Evolutionary conservation across 345 rosid species (phyloP).

Genomic region (Hibiscus mutabilis): DNA sequence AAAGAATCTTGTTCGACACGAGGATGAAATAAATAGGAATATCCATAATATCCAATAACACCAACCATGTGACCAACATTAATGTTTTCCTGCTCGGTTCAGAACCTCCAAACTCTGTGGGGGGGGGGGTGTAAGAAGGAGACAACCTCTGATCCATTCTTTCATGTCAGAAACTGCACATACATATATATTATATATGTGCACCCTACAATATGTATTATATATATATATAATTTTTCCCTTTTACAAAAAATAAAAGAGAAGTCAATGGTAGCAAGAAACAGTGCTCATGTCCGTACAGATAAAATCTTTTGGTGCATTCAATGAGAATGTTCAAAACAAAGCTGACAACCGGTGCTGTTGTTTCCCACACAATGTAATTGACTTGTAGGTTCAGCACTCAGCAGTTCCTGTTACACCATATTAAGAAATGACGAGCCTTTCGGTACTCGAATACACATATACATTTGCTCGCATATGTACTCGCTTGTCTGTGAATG

Average conservation of each 20-base stretch:
- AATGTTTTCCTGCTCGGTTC: background rate
- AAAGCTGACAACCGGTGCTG: background rate
- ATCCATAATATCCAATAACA: background rate
- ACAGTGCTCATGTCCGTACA: background rate
- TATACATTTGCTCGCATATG: background rate
- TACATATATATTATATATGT: background rate
- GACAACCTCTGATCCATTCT: background rate
- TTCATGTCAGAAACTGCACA: background rate
- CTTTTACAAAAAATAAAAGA: background rate
- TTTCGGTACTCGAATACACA: background rate
- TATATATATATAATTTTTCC: background rate
- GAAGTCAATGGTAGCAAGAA: background rate
- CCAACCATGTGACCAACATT: slow-evolving; percentile 3
- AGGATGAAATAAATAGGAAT: no score
- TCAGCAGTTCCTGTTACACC: background rate
- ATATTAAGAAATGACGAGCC: background rate
- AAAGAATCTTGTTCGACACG: no score
- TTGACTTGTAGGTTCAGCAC: background rate
- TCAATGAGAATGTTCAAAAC: background rate
- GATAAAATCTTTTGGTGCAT: background rate
- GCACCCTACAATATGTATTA: no score
- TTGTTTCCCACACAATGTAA: background rate
- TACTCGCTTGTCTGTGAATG: background rate
- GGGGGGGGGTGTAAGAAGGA: background rate
- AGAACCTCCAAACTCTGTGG: background rate